Conservation (phyloP, 805 yeast genomes). For the Wickerhamiella vanderwaltii region DNA sequence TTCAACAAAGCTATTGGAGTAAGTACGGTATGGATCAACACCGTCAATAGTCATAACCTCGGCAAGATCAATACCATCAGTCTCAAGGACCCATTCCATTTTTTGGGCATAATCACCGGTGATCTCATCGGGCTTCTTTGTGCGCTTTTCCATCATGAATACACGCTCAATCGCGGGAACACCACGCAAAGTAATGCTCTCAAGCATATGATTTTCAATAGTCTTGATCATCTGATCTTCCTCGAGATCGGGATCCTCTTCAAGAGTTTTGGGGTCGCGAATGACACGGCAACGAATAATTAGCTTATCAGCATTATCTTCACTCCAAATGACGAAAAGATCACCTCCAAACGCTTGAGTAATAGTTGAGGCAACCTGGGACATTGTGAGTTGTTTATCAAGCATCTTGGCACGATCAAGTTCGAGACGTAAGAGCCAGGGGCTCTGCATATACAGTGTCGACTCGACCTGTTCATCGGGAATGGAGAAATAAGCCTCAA, state of each 20-base stretch:
- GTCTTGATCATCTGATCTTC: slow-evolving; percentile 94
- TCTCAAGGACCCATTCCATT: slow-evolving; percentile 96
- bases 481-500: slow-evolving; percentile 91
- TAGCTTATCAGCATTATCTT: slow-evolving; percentile 94
- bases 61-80: slow-evolving; percentile 93
- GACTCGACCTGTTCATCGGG: slow-evolving; percentile 97
- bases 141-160: slow-evolving; percentile 40
- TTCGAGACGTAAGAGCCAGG: slow-evolving; percentile 94
- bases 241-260: slow-evolving; percentile 88
- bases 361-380: slow-evolving; percentile 93
- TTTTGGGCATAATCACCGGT: slow-evolving; percentile 80
- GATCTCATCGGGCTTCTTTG: slow-evolving; percentile 40
- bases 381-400: slow-evolving; percentile 95
- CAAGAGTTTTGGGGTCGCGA: slow-evolving; percentile 86
- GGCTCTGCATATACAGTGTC: slow-evolving; percentile 86
- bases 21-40: slow-evolving; percentile 79
- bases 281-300: slow-evolving; percentile 97
- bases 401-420: slow-evolving; percentile 98
- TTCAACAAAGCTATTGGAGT: slow-evolving; percentile 95
- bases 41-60: slow-evolving; percentile 94
- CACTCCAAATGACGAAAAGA: slow-evolving; percentile 96
- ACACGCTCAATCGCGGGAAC: slow-evolving; percentile 86
- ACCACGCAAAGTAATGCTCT: slow-evolving; percentile 90
- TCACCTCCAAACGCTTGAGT: slow-evolving; percentile 89
- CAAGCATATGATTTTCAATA: slow-evolving; percentile 92